phyloP scores from a whole-genome alignment of 2,329 filamentous ascomycete species.

The Colletotrichum phormii region DNA sequence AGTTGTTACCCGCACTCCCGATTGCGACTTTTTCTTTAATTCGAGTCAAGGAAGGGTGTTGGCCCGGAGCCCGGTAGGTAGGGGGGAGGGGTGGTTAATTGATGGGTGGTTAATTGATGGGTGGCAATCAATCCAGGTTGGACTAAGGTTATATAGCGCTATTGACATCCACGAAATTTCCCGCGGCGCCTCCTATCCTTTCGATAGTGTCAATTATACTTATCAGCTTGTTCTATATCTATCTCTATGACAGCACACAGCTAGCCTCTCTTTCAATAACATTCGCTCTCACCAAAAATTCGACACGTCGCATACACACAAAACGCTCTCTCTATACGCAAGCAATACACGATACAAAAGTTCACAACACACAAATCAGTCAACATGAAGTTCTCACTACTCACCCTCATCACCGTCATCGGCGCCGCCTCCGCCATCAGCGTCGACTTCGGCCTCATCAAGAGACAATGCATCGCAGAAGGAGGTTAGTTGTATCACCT shows the following conservation, averaged over 20 bases:
- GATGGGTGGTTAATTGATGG: neutral
- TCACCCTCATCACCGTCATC: constrained; percentile 7
- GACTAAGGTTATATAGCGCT: neutral
- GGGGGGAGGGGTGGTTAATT: no score
- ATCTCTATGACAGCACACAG: neutral
- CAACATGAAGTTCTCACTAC: constrained; percentile 26
- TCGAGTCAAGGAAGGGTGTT: neutral
- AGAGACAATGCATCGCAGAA: constrained; percentile 15
- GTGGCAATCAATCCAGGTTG: neutral
- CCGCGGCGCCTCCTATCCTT: neutral
- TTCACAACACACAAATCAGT: neutral
- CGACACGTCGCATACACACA: neutral
- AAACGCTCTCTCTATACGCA: neutral
- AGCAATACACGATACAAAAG: neutral
- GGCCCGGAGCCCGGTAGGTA: neutral
- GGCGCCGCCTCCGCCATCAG: constrained; percentile 23
- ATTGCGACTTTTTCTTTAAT: neutral
- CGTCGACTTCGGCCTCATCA: constrained; percentile 22
- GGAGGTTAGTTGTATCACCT: constrained; percentile 7
- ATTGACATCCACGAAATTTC: neutral
- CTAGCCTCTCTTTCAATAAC: neutral
- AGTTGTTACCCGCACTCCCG: neutral
- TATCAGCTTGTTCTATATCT: neutral
- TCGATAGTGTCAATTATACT: neutral
- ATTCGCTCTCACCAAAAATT: neutral